Percentiles rank a stretch among this genome's conserved stretches.
Evolutionary conservation across 2,329 filamentous ascomycete species (phyloP).

Genomic region (Xylariaceae sp.): DNA sequence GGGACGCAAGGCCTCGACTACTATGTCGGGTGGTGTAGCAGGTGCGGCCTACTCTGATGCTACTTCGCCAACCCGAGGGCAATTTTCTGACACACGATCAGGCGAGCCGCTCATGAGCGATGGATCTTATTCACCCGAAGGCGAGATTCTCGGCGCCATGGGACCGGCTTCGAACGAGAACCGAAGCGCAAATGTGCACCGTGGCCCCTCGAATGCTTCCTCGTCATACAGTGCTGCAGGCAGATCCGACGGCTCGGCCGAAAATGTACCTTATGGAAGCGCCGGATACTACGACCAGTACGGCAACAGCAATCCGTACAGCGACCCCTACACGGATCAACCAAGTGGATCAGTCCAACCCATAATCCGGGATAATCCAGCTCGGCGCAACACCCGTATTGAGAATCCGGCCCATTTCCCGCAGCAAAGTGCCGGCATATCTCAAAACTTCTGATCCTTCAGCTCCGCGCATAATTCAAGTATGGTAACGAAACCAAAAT

Average conservation of each 20-base stretch:
- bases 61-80: constrained; percentile 62
- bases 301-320: constrained; percentile 54
- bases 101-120: constrained; percentile 60
- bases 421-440: constrained; percentile 89
- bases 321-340: constrained; percentile 53
- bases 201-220: constrained; percentile 91
- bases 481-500: not conserved
- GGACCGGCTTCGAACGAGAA: constrained; percentile 67
- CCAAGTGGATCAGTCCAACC: constrained; percentile 54
- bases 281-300: constrained; percentile 58
- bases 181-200: constrained; percentile 67
- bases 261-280: constrained; percentile 46
- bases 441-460: constrained; percentile 78
- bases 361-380: constrained; percentile 88
- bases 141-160: constrained; percentile 79
- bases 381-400: constrained; percentile 88
- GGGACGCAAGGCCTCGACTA: constrained; percentile 82
- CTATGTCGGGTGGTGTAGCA: constrained; percentile 70
- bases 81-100: constrained; percentile 65
- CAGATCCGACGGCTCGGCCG: constrained; percentile 65
- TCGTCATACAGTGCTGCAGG: constrained; percentile 86
- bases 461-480: not conserved
- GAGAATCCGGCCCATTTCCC: constrained; percentile 87
- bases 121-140: constrained; percentile 58
- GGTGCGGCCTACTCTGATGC: constrained; percentile 69